Base-by-base conservation (phyloP, 192 early-diverging fungal species). In the Entomortierella chlamydospora region DNA sequence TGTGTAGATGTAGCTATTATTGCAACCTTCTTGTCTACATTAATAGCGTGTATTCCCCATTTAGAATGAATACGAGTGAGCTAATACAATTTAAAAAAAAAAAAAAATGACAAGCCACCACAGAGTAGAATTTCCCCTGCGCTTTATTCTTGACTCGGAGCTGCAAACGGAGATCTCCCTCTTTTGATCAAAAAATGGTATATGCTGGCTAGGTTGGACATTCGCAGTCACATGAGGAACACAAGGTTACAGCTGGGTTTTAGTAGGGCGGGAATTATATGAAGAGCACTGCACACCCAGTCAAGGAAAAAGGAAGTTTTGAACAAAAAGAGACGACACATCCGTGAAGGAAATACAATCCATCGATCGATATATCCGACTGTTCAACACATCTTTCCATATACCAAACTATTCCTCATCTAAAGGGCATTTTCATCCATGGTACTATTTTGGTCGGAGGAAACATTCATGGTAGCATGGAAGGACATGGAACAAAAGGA, bases 131-230 rank as follows among this genome's bases (percentile, higher is more conserved):
- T 41, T 34, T 42, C 41, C 29, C 47, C 23, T 29, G 22, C 9
- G 55, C 22, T 42, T 37, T 60, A 58, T 52, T 26, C 22, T 30
- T 23, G 11, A 12, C 58, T 69, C 50, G 57, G 49, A 51, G 57
- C 50, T 69, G 67, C 57, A 69, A 69, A 52, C 50, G 33, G 50
- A 42, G 51, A 33, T 69, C 67, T 61, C 51, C 61, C 70, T 72
- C 70, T 72, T 72, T 72, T 72, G 70, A 72, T 72, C 70, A 72
- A 64, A 72, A 60, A 72, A 72, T 72, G 70, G 70, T 72, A 62
- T 31, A 55, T n/a, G 58, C 58, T 41, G n/a, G 34, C 25, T 6
- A 2, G 15, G 50, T 17, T 23, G 1, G 22, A 45, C 0, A 42
- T 23, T 26, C 60, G 60, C 69, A 71, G 69, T 71, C 58, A 62